A percentile compares a stretch with the other conserved stretches of the same genome.
Evolutionary conservation across 139 green algal genomes (phyloP).

Genomic region (Chlorella sp.): DNA sequence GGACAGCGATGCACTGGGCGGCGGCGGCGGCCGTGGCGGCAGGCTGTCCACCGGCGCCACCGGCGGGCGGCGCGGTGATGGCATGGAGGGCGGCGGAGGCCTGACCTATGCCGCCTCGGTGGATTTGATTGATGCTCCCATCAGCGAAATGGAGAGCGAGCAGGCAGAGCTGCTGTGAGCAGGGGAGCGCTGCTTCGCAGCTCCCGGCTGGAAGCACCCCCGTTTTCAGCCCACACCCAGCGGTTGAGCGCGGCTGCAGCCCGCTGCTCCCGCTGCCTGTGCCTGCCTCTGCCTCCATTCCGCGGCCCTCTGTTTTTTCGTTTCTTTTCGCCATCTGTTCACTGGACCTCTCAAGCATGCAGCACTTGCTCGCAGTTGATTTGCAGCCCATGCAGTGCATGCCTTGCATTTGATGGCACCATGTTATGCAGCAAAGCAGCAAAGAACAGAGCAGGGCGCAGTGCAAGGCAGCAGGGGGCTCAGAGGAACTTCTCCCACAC

Average conservation of each 20-base stretch:
- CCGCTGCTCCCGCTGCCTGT: not conserved
- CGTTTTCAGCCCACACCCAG: no score
- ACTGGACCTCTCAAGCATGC: no score
- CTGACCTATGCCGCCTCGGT: not conserved
- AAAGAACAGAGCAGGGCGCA: not conserved
- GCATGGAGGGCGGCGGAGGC: no score
- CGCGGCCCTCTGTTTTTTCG: no score
- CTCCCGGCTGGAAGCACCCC: no score
- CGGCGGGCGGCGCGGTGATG: no score
- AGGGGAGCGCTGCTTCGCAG: no score
- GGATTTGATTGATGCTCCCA: conserved; percentile 1
- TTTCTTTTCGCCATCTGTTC: no score
- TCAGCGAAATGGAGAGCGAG: not conserved
- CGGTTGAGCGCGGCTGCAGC: not conserved
- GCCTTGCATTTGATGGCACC: not conserved
- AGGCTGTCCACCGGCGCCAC: no score
- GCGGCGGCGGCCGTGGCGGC: not conserved
- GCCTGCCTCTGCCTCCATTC: no score
- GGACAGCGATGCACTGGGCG: not conserved
- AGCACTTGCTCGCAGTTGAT: no score
- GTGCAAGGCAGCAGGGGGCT: not conserved
- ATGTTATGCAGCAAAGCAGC: not conserved
- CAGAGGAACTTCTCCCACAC: conserved; percentile 23
- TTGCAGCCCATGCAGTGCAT: not conserved
- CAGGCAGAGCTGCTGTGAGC: conserved; percentile 19